Percentiles rank a stretch among this genome's conserved stretches.
Conservation (phyloP, 805 yeast genomes). For the Metschnikowia kunwiensis region DNA sequence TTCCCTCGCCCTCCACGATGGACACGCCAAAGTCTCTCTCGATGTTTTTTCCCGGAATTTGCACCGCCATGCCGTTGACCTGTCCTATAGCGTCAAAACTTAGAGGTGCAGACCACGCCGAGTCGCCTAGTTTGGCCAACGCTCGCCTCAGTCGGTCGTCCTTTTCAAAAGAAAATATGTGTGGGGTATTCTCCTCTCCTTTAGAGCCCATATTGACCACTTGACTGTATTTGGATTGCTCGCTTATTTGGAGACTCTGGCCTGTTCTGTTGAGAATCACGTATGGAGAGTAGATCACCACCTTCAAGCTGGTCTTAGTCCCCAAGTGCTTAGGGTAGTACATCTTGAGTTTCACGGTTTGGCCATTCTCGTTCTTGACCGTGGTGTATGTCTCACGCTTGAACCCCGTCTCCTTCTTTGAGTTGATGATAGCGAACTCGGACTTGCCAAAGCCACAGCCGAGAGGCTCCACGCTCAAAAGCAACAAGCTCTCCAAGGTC, state of each 20-base stretch:
- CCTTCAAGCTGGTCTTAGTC: slow-evolving; percentile 57
- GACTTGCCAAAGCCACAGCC: slow-evolving; percentile 60
- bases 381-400: slow-evolving; percentile 52
- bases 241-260: slow-evolving; percentile 54
- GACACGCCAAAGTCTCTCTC: slow-evolving; percentile 77
- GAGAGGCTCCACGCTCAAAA: slow-evolving; percentile 66
- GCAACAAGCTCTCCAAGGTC: slow-evolving; percentile 63
- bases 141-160: slow-evolving; percentile 67
- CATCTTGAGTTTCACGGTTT: slow-evolving; percentile 57
- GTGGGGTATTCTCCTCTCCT: slow-evolving; percentile 43
- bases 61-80: slow-evolving; percentile 50
- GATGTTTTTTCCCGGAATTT: slow-evolving; percentile 45
- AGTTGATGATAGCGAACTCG: slow-evolving; percentile 71
- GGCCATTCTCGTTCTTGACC: slow-evolving; percentile 62
- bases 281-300: slow-evolving; percentile 81
- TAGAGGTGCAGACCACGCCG: slow-evolving; percentile 67
- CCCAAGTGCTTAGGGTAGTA: slow-evolving; percentile 55
- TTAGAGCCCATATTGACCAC: slow-evolving; percentile 7
- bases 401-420: slow-evolving; percentile 53
- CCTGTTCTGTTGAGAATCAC: slow-evolving; percentile 80
- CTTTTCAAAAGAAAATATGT: slow-evolving; percentile 79
- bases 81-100: slow-evolving; percentile 93
- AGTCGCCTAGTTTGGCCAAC: slow-evolving; percentile 58
- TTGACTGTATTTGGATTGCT: slow-evolving; percentile 43
- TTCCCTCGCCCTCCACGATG: slow-evolving; percentile 81